A percentile compares a stretch with the other conserved stretches of the same genome.
Evolutionary conservation across 805 yeast genomes (phyloP).

Genomic region (Candida boleticola): DNA sequence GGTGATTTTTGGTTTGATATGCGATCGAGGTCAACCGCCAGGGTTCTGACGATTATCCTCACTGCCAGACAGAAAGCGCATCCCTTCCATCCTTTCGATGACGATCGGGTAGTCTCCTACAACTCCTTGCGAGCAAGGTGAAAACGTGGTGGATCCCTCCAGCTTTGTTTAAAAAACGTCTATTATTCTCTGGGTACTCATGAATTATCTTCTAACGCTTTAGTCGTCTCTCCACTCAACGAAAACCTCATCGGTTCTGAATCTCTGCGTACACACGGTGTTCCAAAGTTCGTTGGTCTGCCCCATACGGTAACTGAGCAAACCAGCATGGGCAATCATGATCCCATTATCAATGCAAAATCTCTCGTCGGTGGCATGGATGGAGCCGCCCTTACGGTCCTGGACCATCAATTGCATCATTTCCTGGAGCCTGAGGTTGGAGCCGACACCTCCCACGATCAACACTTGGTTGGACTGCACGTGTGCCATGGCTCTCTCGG

Average conservation of each 20-base stretch:
- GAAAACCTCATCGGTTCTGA: constrained; percentile 90
- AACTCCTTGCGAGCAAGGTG: background rate
- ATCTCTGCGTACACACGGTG: constrained; percentile 89
- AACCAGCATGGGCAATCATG: constrained; percentile 98
- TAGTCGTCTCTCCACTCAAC: constrained; percentile 82
- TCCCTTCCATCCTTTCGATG: background rate
- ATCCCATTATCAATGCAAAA: constrained; percentile 98
- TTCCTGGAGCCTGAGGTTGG: constrained; percentile 84
- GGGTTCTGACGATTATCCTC: no score
- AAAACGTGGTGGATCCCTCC: no score
- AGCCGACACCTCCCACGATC: constrained; percentile 98
- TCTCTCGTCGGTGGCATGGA: constrained; percentile 93
- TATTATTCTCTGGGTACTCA: no score
- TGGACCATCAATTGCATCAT: constrained; percentile 96
- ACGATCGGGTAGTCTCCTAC: background rate
- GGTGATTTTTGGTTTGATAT: background rate
- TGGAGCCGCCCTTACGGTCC: constrained; percentile 78
- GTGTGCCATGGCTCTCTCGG: constrained; percentile 98
- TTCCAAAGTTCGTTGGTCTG: constrained; percentile 55
- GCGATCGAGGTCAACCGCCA: background rate
- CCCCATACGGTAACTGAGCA: constrained; percentile 82
- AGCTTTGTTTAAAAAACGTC: no score
- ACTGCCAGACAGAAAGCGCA: background rate
- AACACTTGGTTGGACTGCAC: constrained; percentile 85
- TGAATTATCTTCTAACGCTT: background rate